A percentile compares a stretch with the other conserved stretches of the same genome.
These are phyloP conservation scores for Penicillium riverlandense DNA, from an alignment of 495 filamentous ascomycete genomes.

Conservation along the genomic window DNA sequence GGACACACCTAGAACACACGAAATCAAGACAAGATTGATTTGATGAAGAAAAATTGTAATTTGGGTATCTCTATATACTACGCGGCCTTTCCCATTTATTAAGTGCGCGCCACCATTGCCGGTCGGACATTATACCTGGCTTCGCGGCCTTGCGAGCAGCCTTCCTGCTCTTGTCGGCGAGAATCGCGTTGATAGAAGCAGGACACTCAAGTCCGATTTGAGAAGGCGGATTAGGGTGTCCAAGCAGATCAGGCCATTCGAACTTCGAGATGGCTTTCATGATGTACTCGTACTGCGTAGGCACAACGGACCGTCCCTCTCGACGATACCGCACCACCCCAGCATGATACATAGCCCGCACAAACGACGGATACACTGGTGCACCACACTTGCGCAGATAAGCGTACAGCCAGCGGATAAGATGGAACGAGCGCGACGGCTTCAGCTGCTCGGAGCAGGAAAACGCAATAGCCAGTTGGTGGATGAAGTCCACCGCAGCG, in stretches of 20 bases:
- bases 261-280: conserved; percentile 23
- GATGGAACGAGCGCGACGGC: conserved; percentile 28
- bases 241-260: conserved; percentile 28
- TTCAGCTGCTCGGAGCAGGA: conserved; percentile 23
- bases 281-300: conserved; percentile 28
- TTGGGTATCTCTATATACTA: conserved; percentile 1
- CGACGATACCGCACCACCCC: conserved; percentile 34
- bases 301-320: conserved; percentile 18
- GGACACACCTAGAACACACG: neutral
- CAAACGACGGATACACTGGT: conserved; percentile 31
- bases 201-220: neutral
- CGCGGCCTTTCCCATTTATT: neutral
- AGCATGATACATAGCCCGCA: conserved; percentile 40
- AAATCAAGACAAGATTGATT: neutral
- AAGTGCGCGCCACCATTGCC: no score
- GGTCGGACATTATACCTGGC: no score
- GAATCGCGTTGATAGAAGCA: no score
- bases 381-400: conserved; percentile 28
- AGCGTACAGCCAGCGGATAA: conserved; percentile 34
- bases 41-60: neutral
- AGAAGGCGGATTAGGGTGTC: conserved; percentile 11
- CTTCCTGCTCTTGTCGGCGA: no score
- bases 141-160: no score
- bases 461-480: conserved; percentile 30
- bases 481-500: conserved; percentile 29